Percentiles rank a stretch among this genome's conserved stretches.
These are phyloP conservation scores for Juncus inflexus DNA, from an alignment of 176 grass and related monocot genomes.

Conservation along the genomic window DNA sequence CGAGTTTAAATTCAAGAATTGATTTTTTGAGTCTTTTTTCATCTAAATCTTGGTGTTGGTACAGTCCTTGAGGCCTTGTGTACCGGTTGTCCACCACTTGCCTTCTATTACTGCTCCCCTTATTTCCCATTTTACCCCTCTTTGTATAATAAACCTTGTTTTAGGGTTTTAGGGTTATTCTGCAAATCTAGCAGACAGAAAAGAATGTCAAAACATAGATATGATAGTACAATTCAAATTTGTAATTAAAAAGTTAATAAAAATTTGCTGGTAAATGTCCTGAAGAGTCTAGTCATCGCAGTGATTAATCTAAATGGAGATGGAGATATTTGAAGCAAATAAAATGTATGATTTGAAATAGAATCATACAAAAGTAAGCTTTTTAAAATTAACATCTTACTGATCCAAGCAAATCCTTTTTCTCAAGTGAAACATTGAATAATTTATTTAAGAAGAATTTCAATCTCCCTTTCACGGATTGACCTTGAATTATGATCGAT, in stretches of 20 bases:
- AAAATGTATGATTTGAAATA: too few species aligned
- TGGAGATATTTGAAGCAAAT: too few species aligned
- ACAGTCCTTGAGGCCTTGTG: slow-evolving; percentile 87
- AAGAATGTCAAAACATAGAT: too few species aligned
- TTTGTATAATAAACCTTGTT: slow-evolving; percentile 1
- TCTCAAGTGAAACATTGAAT: neutral
- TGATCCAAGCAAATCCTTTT: neutral
- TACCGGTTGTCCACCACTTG: slow-evolving; percentile 74
- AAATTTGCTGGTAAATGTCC: too few species aligned
- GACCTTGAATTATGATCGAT: neutral
- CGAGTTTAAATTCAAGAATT: slow-evolving; percentile 87
- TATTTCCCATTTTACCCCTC: slow-evolving; percentile 47
- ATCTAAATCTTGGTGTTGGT: slow-evolving; percentile 79
- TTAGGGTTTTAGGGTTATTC: neutral
- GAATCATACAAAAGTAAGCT: neutral
- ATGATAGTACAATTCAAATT: too few species aligned
- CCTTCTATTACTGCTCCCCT: slow-evolving; percentile 30
- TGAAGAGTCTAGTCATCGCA: too few species aligned
- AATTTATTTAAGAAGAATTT: neutral
- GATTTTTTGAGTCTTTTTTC: slow-evolving; percentile 77
- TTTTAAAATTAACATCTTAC: neutral
- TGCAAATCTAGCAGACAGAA: neutral
- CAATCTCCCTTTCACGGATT: neutral
- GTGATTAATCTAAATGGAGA: too few species aligned
- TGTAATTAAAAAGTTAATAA: too few species aligned